Base-by-base conservation (phyloP, 495 filamentous ascomycete genomes). In the Aspergillus cavernicola region DNA sequence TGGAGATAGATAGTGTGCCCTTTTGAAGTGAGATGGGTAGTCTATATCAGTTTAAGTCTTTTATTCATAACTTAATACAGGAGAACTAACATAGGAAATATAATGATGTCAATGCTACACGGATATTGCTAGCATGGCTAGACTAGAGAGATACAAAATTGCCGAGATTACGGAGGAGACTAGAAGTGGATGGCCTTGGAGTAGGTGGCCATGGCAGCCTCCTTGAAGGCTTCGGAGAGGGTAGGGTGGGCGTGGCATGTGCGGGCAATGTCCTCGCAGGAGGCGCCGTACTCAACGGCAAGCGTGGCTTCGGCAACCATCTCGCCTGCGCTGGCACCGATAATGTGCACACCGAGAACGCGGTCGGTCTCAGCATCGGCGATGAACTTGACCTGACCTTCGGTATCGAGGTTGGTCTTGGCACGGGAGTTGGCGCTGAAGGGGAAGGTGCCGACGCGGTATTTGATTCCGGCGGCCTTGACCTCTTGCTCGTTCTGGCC, bases 271-370 rank as follows among this genome's bases (percentile, higher is more conserved):
- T 97, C 95, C 79, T 97, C 93, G 63, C 83, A 87, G 55, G 87
- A 92, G 20, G 93, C 93, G 47, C 93, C 93, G 68, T 97, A 98
- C 79, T 98, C 93, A 45, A 98, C 74, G 48, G 93, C 95, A 60
- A 98, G 79, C 35, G 92, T 92, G 50, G 88, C 93, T 78, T 98
- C 93, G 15, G 92, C 93, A 76, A 98, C 96, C 95, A 98, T 96
- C 82, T 98, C 93, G 61, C 93, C 93, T 35, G 93, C 93, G 70
- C 89, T 91, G 65, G 95, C 81, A 40, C 93, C 93, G 62, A 98
- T 83, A 73, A 98, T 97, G 80, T 98, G 93, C 52, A 96, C 85
- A 59, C 93, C 93, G 48, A 98, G 76, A 53, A 98, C 85, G 53
- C 93, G 82, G 75, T 98, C 93, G 42, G 93, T 97, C 81, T 97